Percentiles rank a stretch among this genome's conserved stretches.
These are phyloP conservation scores for Colletotrichum endophyticum DNA, from an alignment of 2,329 filamentous ascomycete species.

Conservation along the genomic window DNA sequence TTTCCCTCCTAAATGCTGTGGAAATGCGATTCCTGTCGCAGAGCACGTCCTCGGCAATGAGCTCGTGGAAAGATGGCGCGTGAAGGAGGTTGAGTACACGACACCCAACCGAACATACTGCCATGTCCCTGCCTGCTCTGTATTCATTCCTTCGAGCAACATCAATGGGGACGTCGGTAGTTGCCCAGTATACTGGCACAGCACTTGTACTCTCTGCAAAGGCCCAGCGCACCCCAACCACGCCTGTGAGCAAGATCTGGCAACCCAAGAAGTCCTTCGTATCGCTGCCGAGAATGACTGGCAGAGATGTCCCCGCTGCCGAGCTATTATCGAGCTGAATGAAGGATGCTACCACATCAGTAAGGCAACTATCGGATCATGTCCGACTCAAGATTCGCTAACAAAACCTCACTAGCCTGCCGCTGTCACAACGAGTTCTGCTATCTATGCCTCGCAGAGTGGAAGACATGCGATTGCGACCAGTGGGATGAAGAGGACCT, in stretches of 20 bases:
- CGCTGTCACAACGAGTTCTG: neutral
- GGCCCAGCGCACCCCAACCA: neutral
- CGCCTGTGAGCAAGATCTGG: neutral
- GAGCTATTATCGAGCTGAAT: neutral
- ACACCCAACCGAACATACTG: neutral
- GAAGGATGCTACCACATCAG: neutral
- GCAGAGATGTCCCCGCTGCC: neutral
- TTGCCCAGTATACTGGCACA: neutral
- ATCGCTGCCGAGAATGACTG: neutral
- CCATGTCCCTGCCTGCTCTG: neutral
- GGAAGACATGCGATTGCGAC: neutral
- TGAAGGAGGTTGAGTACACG: neutral
- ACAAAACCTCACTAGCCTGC: neutral
- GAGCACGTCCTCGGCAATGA: neutral
- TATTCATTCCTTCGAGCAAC: neutral
- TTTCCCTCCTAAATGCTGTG: neutral
- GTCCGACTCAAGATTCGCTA: neutral
- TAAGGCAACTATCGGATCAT: neutral
- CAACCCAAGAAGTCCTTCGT: neutral
- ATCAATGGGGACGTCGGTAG: rapidly evolving
- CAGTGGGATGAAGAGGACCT: no score
- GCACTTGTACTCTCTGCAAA: neutral
- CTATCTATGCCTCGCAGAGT: neutral
- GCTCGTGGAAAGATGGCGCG: neutral
- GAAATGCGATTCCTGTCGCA: neutral